These are phyloP conservation scores for Perkinsus olseni DNA, from an alignment of 169 alveolate species.

Conservation along the genomic window DNA sequence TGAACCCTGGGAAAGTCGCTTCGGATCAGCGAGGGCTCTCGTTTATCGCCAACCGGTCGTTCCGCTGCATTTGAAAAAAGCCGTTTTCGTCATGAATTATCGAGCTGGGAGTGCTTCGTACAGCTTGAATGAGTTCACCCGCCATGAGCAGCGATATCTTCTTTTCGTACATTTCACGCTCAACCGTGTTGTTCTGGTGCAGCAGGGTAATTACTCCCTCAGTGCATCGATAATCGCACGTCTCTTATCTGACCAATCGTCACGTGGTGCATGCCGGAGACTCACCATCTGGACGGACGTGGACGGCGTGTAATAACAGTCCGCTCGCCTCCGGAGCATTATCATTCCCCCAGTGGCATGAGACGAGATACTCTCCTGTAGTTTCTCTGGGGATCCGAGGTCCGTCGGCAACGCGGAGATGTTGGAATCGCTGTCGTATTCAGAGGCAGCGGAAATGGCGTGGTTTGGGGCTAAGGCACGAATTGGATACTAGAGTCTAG, in stretches of 20 bases:
- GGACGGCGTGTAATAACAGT: neutral
- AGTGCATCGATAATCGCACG: neutral
- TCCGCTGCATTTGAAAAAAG: no score
- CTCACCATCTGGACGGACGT: neutral
- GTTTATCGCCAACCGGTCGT: no score
- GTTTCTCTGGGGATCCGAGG: neutral
- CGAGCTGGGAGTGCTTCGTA: neutral
- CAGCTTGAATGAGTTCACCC: neutral
- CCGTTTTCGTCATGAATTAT: no score
- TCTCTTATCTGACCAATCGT: neutral
- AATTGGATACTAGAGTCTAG: neutral
- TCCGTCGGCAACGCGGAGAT: neutral
- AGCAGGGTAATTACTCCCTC: neutral
- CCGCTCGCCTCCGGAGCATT: neutral
- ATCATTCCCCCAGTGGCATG: neutral
- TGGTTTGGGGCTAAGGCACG: neutral
- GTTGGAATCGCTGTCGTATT: neutral
- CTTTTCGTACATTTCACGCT: neutral
- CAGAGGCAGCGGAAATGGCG: neutral
- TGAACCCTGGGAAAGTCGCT: no score
- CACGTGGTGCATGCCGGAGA: neutral
- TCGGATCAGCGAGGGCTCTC: no score
- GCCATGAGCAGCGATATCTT: neutral
- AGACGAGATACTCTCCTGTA: neutral
- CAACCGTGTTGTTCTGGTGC: neutral